Percentiles rank a stretch among this genome's conserved stretches.
Conservation (phyloP, 148 eudicot genomes). For the Silene latifolia region DNA sequence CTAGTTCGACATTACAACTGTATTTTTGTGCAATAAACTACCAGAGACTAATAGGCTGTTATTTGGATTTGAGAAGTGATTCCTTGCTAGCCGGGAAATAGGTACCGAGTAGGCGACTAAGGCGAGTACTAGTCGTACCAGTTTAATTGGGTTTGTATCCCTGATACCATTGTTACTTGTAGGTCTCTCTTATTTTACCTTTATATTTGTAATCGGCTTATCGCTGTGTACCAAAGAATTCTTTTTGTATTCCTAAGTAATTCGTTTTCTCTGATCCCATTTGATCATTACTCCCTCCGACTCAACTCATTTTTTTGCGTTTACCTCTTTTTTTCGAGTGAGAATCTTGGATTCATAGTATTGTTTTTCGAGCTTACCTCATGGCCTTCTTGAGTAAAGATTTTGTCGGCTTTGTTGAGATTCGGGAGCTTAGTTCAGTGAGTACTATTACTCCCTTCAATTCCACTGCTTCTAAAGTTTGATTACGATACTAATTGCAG, state of each 20-base stretch:
- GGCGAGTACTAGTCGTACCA: slow-evolving; percentile 7
- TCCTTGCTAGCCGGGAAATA: slow-evolving; percentile 17
- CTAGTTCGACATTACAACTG: slow-evolving; percentile 19
- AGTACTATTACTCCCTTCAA: too few species aligned
- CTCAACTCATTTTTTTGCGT: too few species aligned
- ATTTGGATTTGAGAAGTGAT: slow-evolving; percentile 23
- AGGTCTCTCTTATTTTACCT: not conserved
- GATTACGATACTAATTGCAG: too few species aligned
- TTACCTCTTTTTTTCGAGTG: too few species aligned
- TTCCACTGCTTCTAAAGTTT: too few species aligned
- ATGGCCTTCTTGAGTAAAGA: not conserved
- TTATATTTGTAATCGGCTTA: not conserved
- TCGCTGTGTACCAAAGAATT: not conserved
- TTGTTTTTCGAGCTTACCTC: not conserved
- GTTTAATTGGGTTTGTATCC: slow-evolving; percentile 11
- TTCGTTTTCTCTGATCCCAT: not conserved
- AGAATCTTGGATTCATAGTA: too few species aligned
- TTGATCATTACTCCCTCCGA: not conserved
- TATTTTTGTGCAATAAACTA: slow-evolving; percentile 28
- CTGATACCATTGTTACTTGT: slow-evolving; percentile 9
- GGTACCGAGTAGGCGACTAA: not conserved
- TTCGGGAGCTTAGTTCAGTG: not conserved
- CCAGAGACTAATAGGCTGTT: slow-evolving; percentile 24
- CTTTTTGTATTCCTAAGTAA: not conserved
- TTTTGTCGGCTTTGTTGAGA: not conserved